phyloP scores from a whole-genome alignment of 2,329 filamentous ascomycete species.

The Cordyceps cicadae region DNA sequence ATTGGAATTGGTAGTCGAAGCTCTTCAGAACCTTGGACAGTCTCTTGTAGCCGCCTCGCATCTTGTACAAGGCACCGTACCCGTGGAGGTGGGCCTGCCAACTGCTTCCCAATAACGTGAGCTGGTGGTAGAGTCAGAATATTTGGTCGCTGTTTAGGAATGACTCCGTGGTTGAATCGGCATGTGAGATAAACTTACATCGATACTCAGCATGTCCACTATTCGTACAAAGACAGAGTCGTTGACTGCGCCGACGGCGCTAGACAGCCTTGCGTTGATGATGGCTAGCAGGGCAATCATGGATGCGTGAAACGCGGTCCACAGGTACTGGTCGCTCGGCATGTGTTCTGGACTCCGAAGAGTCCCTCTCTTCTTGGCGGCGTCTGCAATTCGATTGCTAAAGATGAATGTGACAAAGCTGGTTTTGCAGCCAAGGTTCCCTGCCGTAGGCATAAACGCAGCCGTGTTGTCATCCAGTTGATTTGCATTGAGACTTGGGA shows the following conservation, averaged over 20 bases:
- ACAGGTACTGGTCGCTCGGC: neutral
- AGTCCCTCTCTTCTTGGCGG: neutral
- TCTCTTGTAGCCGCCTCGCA: conserved; percentile 7
- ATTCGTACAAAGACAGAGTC: conserved; percentile 4
- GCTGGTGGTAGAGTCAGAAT: neutral
- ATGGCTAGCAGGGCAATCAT: neutral
- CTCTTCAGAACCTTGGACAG: neutral
- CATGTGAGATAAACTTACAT: neutral
- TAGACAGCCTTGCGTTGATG: conserved; percentile 1
- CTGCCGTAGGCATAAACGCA: neutral
- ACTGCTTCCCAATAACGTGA: neutral
- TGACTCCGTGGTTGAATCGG: too few relatives aligned
- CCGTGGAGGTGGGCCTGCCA: conserved; percentile 8
- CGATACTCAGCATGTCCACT: conserved; percentile 3
- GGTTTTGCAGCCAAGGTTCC: conserved; percentile 6
- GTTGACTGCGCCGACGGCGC: neutral
- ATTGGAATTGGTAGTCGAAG: conserved; percentile 1
- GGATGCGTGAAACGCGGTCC: conserved; percentile 1
- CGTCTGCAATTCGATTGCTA: conserved; percentile 9
- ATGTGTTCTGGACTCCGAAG: conserved; percentile 2
- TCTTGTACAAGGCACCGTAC: neutral
- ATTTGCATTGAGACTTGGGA: neutral
- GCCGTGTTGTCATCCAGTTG: neutral
- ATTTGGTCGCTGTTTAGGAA: neutral
- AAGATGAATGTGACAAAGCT: conserved; percentile 7